phyloP scores from a whole-genome alignment of 2,329 filamentous ascomycete species.

The Penicillium sp. region DNA sequence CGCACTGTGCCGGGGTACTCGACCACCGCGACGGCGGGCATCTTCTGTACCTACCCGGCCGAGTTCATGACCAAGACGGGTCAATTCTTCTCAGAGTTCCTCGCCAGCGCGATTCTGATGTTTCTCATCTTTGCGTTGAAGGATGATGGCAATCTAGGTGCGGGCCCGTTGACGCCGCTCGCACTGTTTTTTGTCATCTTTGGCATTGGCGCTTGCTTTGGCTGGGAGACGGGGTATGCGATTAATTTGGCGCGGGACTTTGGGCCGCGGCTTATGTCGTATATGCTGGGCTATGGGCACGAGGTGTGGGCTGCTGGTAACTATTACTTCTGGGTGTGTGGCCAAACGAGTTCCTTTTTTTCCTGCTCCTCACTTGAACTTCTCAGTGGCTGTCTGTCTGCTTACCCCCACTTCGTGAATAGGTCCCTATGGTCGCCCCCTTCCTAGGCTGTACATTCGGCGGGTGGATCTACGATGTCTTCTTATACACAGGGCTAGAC shows the following conservation, averaged over 20 bases:
- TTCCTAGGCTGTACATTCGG: conserved; percentile 66
- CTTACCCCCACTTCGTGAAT: not conserved
- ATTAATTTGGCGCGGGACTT: conserved; percentile 75
- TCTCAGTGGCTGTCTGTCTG: not conserved
- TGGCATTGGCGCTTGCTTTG: conserved; percentile 71
- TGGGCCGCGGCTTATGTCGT: conserved; percentile 66
- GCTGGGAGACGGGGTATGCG: conserved; percentile 75
- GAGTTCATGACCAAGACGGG: conserved; percentile 63
- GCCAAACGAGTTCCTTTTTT: not conserved
- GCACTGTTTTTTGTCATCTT: conserved; percentile 72
- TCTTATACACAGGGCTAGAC: conserved; percentile 67
- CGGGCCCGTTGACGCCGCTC: conserved; percentile 60
- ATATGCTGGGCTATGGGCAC: conserved; percentile 66
- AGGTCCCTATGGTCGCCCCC: conserved; percentile 73
- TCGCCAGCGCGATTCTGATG: conserved; percentile 68
- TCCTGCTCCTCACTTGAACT: no score
- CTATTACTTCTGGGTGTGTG: conserved; percentile 70
- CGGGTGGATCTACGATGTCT: conserved; percentile 66
- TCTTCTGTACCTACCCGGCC: conserved; percentile 72
- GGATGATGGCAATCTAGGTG: conserved; percentile 50
- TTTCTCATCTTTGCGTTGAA: conserved; percentile 72
- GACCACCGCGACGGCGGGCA: conserved; percentile 63
- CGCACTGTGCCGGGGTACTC: conserved; percentile 62
- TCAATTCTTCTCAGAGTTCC: conserved; percentile 72
- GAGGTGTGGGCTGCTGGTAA: conserved; percentile 67